A percentile compares a stretch with the other conserved stretches of the same genome.
phyloP scores from a whole-genome alignment of 1,139 yeast genomes.

The Debaryomyces sp. region DNA sequence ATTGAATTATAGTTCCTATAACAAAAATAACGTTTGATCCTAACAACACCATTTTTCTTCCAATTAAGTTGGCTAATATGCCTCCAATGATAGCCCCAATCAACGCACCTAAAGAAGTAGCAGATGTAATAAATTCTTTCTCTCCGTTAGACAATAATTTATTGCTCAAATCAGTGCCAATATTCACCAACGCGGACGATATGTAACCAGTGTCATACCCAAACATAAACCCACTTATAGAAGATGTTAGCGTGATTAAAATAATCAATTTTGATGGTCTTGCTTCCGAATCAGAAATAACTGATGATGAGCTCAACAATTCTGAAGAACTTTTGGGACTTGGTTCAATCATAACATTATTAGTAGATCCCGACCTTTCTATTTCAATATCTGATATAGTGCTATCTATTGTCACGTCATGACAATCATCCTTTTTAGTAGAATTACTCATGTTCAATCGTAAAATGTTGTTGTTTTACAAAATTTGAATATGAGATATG shows the following conservation, averaged over 20 bases:
- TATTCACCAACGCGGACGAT: slow-evolving; percentile 85
- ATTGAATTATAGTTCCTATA: slow-evolving; percentile 81
- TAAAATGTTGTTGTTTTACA: background rate
- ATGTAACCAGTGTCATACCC: slow-evolving; percentile 97
- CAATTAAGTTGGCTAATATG: slow-evolving; percentile 73
- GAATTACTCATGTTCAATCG: background rate
- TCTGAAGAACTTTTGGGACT: slow-evolving; percentile 7
- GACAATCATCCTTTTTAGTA: slow-evolving; percentile 1
- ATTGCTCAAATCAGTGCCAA: slow-evolving; percentile 69
- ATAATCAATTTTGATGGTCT: slow-evolving; percentile 68
- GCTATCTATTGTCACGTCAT: slow-evolving; percentile 1
- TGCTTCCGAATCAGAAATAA: slow-evolving; percentile 20
- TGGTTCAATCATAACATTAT: background rate
- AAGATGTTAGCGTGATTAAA: slow-evolving; percentile 72
- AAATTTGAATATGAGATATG: background rate
- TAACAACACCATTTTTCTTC: slow-evolving; percentile 80
- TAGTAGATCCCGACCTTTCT: background rate
- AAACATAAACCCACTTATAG: slow-evolving; percentile 93
- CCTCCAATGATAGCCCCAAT: slow-evolving; percentile 81
- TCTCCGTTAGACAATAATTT: slow-evolving; percentile 66
- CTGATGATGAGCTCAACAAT: slow-evolving; percentile 1
- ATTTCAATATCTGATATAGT: slow-evolving; percentile 3
- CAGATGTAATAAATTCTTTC: slow-evolving; percentile 90
- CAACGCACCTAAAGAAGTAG: slow-evolving; percentile 91
- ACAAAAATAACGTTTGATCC: slow-evolving; percentile 79